Percentiles rank a stretch among this genome's conserved stretches.
phyloP scores from a whole-genome alignment of 257 asterid species.

The Coffea canephora region DNA sequence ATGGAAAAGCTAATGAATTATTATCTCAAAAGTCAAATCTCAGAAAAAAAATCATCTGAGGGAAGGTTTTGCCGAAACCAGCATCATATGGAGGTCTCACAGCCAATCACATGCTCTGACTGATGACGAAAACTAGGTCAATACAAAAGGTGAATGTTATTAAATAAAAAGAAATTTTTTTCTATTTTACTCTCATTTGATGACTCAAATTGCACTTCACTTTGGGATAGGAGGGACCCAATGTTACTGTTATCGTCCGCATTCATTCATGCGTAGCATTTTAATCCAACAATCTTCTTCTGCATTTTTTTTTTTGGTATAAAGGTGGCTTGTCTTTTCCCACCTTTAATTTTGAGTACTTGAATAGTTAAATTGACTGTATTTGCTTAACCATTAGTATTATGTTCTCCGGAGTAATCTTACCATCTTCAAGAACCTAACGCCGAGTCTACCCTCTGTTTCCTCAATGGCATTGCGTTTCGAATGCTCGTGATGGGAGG shows the following conservation, averaged over 20 bases:
- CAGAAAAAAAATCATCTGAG: conserved; percentile 7
- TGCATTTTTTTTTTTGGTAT: background rate
- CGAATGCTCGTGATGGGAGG: background rate
- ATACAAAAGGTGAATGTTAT: conserved; percentile 33
- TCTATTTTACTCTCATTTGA: conserved; percentile 32
- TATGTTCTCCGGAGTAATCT: conserved; percentile 1
- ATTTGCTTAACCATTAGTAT: background rate
- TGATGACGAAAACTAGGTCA: conserved; percentile 57
- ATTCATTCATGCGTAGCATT: conserved; percentile 11
- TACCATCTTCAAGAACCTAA: background rate
- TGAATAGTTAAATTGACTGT: background rate
- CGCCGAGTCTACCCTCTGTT: background rate
- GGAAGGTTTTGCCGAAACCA: conserved; percentile 23
- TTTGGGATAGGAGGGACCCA: conserved; percentile 54
- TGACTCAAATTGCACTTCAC: conserved; percentile 61
- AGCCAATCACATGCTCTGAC: conserved; percentile 31
- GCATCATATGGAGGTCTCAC: conserved; percentile 22
- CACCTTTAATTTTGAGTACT: background rate
- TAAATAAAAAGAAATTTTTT: conserved; percentile 24
- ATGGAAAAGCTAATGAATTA: conserved; percentile 7
- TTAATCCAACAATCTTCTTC: conserved; percentile 8
- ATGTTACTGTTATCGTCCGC: conserved; percentile 12
- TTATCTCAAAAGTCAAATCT: conserved; percentile 35
- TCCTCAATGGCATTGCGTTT: background rate
- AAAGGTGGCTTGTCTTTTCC: conserved; percentile 22